phyloP scores from a whole-genome alignment of 1,139 yeast genomes.

The Saccharomyces uvarum region DNA sequence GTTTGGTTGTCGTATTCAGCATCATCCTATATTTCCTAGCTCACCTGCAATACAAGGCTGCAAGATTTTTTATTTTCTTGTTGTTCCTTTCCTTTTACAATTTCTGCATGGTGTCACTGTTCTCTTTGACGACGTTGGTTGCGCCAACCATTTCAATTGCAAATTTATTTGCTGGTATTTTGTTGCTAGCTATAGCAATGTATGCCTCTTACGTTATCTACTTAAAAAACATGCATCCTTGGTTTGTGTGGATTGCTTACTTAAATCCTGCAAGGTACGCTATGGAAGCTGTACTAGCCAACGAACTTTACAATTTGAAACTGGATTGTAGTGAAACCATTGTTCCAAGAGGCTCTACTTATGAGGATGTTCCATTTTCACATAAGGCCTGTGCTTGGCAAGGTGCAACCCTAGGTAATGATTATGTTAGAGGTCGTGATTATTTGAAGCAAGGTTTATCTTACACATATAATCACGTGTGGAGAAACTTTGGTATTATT shows the following conservation, averaged over 20 bases:
- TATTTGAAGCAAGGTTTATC: slow-evolving; percentile 32
- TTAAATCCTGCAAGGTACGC: slow-evolving; percentile 46
- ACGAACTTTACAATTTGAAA: slow-evolving; percentile 38
- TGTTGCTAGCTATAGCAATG: slow-evolving; percentile 40
- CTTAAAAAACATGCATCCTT: slow-evolving; percentile 46
- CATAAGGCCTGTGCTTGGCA: slow-evolving; percentile 38
- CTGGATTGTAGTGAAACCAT: slow-evolving; percentile 31
- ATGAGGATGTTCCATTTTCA: slow-evolving; percentile 30
- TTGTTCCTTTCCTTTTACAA: slow-evolving; percentile 37
- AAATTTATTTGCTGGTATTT: slow-evolving; percentile 44
- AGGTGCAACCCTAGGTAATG: slow-evolving; percentile 27
- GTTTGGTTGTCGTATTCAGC: slow-evolving; percentile 37
- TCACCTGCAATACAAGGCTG: slow-evolving; percentile 41
- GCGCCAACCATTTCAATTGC: slow-evolving; percentile 40
- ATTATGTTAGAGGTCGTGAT: slow-evolving; percentile 28
- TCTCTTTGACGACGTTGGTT: slow-evolving; percentile 40
- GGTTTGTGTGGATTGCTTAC: slow-evolving; percentile 53
- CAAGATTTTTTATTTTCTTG: slow-evolving; percentile 42
- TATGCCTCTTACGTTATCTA: slow-evolving; percentile 49
- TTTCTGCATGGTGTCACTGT: slow-evolving; percentile 37
- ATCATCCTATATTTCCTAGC: slow-evolving; percentile 44
- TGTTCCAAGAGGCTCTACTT: slow-evolving; percentile 39
- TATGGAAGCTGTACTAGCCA: slow-evolving; percentile 43
- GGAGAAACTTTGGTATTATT: slow-evolving; percentile 42
- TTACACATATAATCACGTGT: slow-evolving; percentile 35